Base-by-base conservation (phyloP, 83 land plant genomes). In the Thuja plicata region DNA sequence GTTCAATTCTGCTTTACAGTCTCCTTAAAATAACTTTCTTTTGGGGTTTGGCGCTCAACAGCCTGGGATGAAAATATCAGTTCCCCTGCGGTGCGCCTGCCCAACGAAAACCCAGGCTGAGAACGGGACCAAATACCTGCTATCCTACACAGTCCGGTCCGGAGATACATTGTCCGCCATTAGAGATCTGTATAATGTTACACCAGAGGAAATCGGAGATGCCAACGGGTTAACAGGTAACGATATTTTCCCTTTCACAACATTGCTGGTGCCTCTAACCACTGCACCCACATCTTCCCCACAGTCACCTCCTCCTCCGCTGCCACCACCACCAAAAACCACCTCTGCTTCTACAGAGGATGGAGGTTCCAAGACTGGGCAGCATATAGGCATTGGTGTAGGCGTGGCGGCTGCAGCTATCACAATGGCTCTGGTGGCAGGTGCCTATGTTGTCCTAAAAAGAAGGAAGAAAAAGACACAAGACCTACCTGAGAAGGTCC, bases 41-140 rank as follows among this genome's bases (percentile, higher is more conserved):
- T 54, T 54, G 57, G 57, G 19, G 15, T 54, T 54, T 54, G 57
- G 17, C 16, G 57, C 3, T 16, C 57, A 57, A 34, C 24, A 16
- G 9, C 15, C 11, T 62, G 88, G 88, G 10, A 38, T 41, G 74
- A 54, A 70, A 1, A 9, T 87, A 8, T 43, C 11, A 27, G 91
- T 92, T 71, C 96, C 95, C 27, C 89, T 95, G 8, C 88, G 95
- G 17, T 94, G 95, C 85, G 94, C 95, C 76, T 94, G 96, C 91
- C 95, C 95, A 1, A 92, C 92, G 0, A 84, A 27, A 45, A 85
- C 55, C 37, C 96, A 95, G 40, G 87, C 34, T 12, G 87, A 43
- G 11, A 48, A 0, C 45, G 95, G 94, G 9, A 27, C 91, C 35
- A 90, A 89, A 82, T 95, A 92, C 79, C 57, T 95, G 12, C 46